Percentiles rank a stretch among this genome's conserved stretches.
phyloP scores from a whole-genome alignment of 768 basidiomycete genomes.

The Pisolithus microcarpus region DNA sequence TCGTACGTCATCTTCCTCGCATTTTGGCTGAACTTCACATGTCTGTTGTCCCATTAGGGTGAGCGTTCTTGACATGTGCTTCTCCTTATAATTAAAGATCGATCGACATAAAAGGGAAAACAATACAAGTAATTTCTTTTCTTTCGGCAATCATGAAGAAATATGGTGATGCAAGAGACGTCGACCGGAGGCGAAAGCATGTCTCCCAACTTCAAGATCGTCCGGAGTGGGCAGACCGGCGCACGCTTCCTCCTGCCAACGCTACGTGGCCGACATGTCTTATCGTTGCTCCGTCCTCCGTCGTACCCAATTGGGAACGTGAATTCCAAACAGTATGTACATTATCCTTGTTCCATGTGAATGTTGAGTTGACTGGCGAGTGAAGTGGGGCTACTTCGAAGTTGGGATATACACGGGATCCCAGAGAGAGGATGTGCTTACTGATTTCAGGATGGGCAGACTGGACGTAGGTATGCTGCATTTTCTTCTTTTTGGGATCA shows the following conservation, averaged over 20 bases:
- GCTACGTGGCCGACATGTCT: constrained; percentile 80
- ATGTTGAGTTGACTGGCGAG: background rate
- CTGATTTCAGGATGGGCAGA: constrained; percentile 73
- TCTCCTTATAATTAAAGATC: constrained; percentile 3
- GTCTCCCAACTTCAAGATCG: constrained; percentile 63
- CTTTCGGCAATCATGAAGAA: constrained; percentile 91
- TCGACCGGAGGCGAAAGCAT: constrained; percentile 56
- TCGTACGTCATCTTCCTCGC: constrained; percentile 33
- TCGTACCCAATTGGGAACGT: constrained; percentile 83
- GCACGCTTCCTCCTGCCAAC: constrained; percentile 58
- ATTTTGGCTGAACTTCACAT: constrained; percentile 18
- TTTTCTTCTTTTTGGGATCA: background rate
- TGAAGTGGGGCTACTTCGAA: constrained; percentile 92
- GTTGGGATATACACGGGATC: constrained; percentile 62
- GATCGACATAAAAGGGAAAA: constrained; percentile 57
- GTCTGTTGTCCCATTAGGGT: background rate
- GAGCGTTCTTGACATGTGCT: background rate
- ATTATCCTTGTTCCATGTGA: background rate
- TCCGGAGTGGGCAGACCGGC: constrained; percentile 42
- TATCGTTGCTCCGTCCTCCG: constrained; percentile 79
- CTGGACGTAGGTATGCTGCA: constrained; percentile 68
- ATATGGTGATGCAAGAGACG: constrained; percentile 54
- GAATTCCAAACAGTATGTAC: constrained; percentile 71
- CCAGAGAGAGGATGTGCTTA: constrained; percentile 49
- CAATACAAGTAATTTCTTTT: constrained; percentile 87